Base-by-base conservation (phyloP, 2,329 filamentous ascomycete species). In the Colletotrichum tanaceti region DNA sequence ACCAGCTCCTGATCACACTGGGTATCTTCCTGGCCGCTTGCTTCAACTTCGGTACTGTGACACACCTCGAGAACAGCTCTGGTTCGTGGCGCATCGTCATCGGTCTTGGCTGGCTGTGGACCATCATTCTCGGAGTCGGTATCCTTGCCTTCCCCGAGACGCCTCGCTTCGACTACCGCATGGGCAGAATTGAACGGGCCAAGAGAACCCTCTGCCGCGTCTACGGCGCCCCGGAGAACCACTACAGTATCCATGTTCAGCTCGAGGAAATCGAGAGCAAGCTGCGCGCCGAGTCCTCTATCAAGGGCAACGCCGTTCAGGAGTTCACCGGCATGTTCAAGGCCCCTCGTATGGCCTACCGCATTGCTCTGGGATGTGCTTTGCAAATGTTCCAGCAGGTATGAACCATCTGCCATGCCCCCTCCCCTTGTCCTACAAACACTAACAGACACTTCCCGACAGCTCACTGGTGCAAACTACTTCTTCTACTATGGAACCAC, bases 1-100 rank as follows among this genome's bases (percentile, higher is more conserved):
- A 92, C 77, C 91, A 93, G 79, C 83, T 93, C 4, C 90, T 92
- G 79, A 91, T 93, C 77, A 92, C 90, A 0, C 79, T 91, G 53
- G 91, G 91, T 32, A 92, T 92, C 73, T 89, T 86, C 78, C 78
- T 84, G 3, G 84, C 86, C 13, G 84, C 86, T 5, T 83, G 83
- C 74, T 84, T 88, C 79, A 91, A 91, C 76, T 64, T 54, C 66
- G 89, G 88, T 41, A 91, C 89, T 0, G 78, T 80, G 32, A 75
- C 75, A 1, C 82, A 89, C 71, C 79, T 78, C 5, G 74, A 73
- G 14, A 9, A 76, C 49, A 83, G 79, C 74, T 83, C 87, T 0
- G 83, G 81, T 0, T 83, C 84, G 32, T 92, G 89, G 89, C 83
- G 89, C 50, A 84, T 91, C 58, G 85, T 90, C 54, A 82, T 87